phyloP scores from a whole-genome alignment of 228 moss, liverwort and hornwort species.

The Sphagnum magellanicum region DNA sequence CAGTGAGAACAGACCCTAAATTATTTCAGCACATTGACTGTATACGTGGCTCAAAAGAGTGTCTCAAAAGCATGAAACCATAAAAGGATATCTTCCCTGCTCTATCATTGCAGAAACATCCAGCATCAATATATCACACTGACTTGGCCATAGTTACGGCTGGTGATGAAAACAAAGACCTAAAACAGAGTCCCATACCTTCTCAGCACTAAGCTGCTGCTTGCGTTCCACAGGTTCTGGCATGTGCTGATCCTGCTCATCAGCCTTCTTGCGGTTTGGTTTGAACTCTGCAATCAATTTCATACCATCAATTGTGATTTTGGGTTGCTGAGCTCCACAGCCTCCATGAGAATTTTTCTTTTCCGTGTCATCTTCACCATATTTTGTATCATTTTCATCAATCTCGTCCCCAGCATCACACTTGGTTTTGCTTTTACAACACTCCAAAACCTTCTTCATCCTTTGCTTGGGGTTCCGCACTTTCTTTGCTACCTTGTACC shows the following conservation, averaged over 20 bases:
- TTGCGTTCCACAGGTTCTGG: conserved; percentile 97
- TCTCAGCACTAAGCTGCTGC: conserved; percentile 96
- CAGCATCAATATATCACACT: too few relatives aligned
- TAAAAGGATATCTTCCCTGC: too few relatives aligned
- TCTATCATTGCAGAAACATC: too few relatives aligned
- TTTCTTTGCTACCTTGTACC: conserved; percentile 96
- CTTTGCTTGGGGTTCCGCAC: conserved; percentile 94
- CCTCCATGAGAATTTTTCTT: conserved; percentile 97
- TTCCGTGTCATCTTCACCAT: conserved; percentile 63
- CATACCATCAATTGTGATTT: conserved; percentile 98
- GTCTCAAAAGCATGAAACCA: too few relatives aligned
- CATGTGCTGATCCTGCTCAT: conserved; percentile 95
- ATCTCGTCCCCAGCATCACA: conserved; percentile 93
- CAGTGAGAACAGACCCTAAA: too few relatives aligned
- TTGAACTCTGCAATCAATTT: conserved; percentile 95
- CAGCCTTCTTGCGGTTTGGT: conserved; percentile 54
- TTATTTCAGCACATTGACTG: too few relatives aligned
- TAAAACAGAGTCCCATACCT: conserved; percentile 15
- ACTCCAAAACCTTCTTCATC: conserved; percentile 94
- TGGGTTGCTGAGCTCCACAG: conserved; percentile 94
- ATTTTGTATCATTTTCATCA: conserved; percentile 64
- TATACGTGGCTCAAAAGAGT: too few relatives aligned
- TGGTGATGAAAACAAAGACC: too few relatives aligned
- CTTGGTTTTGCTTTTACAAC: conserved; percentile 93
- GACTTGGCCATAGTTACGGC: too few relatives aligned